Evolutionary conservation across 805 yeast genomes (phyloP), one percentile per base, ranked within the genome.

Genomic region (Ogataea haglerorum): DNA sequence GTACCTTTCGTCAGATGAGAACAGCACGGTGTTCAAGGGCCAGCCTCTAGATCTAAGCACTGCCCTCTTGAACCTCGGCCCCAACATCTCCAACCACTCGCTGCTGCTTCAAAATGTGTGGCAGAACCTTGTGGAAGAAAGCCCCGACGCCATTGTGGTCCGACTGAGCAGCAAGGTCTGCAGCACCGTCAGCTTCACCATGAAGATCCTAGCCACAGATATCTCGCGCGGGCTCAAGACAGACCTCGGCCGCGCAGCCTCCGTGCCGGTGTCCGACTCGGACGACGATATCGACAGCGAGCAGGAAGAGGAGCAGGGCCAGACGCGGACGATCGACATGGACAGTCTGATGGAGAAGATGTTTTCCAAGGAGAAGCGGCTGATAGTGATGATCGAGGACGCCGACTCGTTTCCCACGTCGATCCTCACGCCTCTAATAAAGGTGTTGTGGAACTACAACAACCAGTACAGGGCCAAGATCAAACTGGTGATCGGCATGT

Each of bases 41-140:
- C 47, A 49, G 29, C 34, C 36, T 8, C 22, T 25, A 12, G 38
- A 36, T n/a, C 56, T 71, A 31, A 63, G 57, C 18, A 60, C 71
- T 5, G 64, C 67, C 9, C 54, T 72, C 36, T 47, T 72, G 8
- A 57, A 57, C 37, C 51, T 72, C 30, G 76, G 75, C 3, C 61
- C 75, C 3, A 72, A 70, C 44, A 60, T 68, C 16, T 57, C 73
- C 2, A 67, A 70, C 21, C 69, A 64, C 38, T 56, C 68, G 17
- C 62, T 68, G 22, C 42, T 64, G 25, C 55, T 66, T 8, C 50
- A 56, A 15, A 58, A 59, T 32, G 52, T 62, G 18, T 48, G 48
- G 17, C 46, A 42, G 3, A 50, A 54, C 32, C 26, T 61, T 23
- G 25, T 29, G 9, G 36, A 30, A 15, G 44, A 41, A 12, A 16